Evolutionary conservation across 2,329 filamentous ascomycete genomes (phyloP), one percentile per base, ranked within the genome.

Genomic region (Stagonosporopsis chrysanthemi): DNA sequence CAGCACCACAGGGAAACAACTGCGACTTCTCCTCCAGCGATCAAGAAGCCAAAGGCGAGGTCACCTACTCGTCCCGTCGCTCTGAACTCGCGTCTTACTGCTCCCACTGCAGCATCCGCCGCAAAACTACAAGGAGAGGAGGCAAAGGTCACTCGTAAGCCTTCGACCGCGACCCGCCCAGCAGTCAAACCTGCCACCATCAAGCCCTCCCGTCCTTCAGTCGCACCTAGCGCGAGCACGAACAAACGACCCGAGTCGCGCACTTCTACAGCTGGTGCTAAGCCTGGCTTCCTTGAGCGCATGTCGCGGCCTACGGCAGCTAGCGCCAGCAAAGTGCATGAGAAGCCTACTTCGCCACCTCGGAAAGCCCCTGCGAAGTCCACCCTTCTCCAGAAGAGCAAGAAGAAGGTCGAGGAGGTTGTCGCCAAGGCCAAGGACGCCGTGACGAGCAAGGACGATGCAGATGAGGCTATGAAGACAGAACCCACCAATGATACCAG

Each of bases 231-330:
- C 51, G 60, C 60, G 44, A 60, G 64, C 28, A 63, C 68, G 33
- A 54, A 61, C 40, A 88, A 86, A 74, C 87, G 84, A 62, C 71
- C 80, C 9, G 78, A 78, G 31, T 83, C 58, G 72, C 81, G 73
- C 70, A 80, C 65, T 67, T 83, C 47, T 61, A 81, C 81, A 58
- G 79, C 83, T 24, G 81, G 80, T 43, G 83, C 84, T 17, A 81
- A 89, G 1, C 88, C 90, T 63, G 77, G 86, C 14, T 93, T 93
- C 76, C 78, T 93, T 24, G 89, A 89, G n/a, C 85, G 90, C 49
- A 92, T 93, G 90, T 92, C 89, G 86, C 82, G 90, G 38, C 90
- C 90, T 2, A 93, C 90, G 0, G 84, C 88, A 41, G 81, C 85
- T 42, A 91, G 88, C 5, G 83, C 88, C 8, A 87, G 82, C 61